Conservation (phyloP, 2,329 filamentous ascomycete species). For the Clarireedia monteithiana region DNA sequence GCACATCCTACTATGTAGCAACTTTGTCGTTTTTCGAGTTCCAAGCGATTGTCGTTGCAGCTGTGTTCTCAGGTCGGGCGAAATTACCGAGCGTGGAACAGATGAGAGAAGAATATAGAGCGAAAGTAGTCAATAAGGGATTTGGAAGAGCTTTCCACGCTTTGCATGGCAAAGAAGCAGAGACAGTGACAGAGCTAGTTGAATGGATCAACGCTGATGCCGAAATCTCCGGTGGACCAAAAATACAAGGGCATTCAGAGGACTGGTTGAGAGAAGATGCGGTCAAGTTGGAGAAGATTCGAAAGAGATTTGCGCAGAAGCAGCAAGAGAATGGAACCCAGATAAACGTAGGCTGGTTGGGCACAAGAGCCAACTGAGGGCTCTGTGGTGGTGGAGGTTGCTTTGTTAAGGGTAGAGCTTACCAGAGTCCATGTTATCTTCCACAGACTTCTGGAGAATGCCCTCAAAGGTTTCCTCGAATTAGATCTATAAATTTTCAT, state of each 20-base stretch:
- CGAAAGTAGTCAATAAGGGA: constrained; percentile 3
- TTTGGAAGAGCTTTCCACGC: constrained; percentile 6
- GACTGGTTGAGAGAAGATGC: constrained; percentile 4
- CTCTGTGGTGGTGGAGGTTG: no score
- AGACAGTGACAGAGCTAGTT: constrained; percentile 2
- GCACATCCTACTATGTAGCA: constrained; percentile 39
- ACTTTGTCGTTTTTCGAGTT: constrained; percentile 44
- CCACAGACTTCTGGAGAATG: no score
- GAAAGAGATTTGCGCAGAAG: constrained; percentile 1
- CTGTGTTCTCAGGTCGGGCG: constrained; percentile 33
- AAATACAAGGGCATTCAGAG: not conserved
- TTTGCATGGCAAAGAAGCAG: not conserved
- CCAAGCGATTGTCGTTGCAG: constrained; percentile 39
- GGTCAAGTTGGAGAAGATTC: not conserved
- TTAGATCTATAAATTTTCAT: no score
- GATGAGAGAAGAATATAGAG: constrained; percentile 7
- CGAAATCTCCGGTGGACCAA: not conserved
- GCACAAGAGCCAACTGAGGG: no score
- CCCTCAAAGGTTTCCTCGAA: no score
- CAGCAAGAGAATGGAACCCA: not conserved
- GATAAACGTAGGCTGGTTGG: not conserved
- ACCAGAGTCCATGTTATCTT: no score
- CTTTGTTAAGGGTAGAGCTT: no score
- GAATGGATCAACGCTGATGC: constrained; percentile 7
- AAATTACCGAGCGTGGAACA: constrained; percentile 27